Base-by-base conservation (phyloP, 257 asterid genomes). In the Solanum megistacrolobum region DNA sequence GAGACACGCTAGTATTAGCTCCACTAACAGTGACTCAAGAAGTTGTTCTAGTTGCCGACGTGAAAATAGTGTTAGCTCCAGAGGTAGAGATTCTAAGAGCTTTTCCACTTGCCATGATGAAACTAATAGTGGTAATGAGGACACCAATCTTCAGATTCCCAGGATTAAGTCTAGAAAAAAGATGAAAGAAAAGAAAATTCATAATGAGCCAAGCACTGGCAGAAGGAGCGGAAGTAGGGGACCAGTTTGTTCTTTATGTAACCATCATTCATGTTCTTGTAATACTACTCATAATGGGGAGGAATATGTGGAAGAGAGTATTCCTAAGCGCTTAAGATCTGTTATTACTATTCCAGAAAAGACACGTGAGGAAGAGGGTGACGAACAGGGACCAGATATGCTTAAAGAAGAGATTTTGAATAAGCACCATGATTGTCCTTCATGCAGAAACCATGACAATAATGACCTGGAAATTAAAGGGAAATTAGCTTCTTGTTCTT, bases 301-400 rank as follows among this genome's bases (percentile, higher is more conserved):
- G 92, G 91, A 68, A 81, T 85, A 88, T n/a, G 79, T 58, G 35
- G 88, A 85, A 86, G 92, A 89, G 74, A 82, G 89, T 89, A 90
- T 89, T 66, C 87, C 95, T 68, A 91, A 92, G 90, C 98, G 97
- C 81, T 89, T 97, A 89, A 95, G 85, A 92, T 97, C 99, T 31
- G 95, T 96, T 89, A 96, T 97, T 83, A 72, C 88, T 78, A 58
- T 95, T 89, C 92, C 88, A 71, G 83, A 88, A 90, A 94, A 72
- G 85, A 55, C 90, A 68, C 43, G 20, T 29, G 93, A 90, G 83
- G 88, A 88, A 78, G 93, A 86, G 71, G 93, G 88, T 72, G 86
- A 83, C 86, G 76, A 86, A 86, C 90, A 89, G 90, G 95, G 91
- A 88, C 88, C 69, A 74, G 94, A 92, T 88, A 88, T 87, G 21